Evolutionary conservation across 345 rosid species (phyloP), one percentile per base, ranked within the genome.

Genomic region (Eucalyptus virginea): DNA sequence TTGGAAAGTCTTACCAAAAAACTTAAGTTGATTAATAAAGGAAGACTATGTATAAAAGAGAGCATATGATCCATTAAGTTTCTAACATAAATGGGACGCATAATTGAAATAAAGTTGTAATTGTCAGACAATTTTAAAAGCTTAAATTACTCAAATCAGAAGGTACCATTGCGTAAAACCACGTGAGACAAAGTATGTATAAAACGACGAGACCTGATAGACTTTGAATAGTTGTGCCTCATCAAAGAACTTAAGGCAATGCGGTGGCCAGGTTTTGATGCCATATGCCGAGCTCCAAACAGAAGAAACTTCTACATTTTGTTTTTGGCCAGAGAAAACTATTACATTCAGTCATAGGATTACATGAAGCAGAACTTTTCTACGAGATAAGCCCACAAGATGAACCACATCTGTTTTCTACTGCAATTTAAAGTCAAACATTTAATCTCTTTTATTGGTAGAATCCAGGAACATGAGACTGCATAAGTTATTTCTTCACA

Each of bases 401-500:
- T 67, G 23, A 67, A 67, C 23, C 11, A 67, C 37, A 26, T 58
- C 65, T 58, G n/a, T 58, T 58, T 58, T 5, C 14, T 26, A 11
- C 65, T 58, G 65, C n/a, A 58, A 11, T 58, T 58, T 58, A 11
- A 58, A 58, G 65, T 58, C 23, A n/a, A 0, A 67, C 40, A 16
- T 17, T 72, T 34, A 72, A 34, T 72, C 40, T 72, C 44, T 34
- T 72, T 21, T 72, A 72, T 72, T 72, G 45, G 81, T 37, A 37
- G 81, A 72, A 5, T 72, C 3, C 81, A 34, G 81, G 26, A 72
- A 72, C 45, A 10, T 1, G 81, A 72, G 45, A 72, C 40, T 72
- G 26, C 81, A 4, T 34, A 72, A 34, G 81, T 26, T 72, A 94
- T 91, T 93, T 94, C 51, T 93, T 91, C 86, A 94, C 91, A 49